Base-by-base conservation (phyloP, 2,329 filamentous ascomycete species). In the Lecanicillium sp. region DNA sequence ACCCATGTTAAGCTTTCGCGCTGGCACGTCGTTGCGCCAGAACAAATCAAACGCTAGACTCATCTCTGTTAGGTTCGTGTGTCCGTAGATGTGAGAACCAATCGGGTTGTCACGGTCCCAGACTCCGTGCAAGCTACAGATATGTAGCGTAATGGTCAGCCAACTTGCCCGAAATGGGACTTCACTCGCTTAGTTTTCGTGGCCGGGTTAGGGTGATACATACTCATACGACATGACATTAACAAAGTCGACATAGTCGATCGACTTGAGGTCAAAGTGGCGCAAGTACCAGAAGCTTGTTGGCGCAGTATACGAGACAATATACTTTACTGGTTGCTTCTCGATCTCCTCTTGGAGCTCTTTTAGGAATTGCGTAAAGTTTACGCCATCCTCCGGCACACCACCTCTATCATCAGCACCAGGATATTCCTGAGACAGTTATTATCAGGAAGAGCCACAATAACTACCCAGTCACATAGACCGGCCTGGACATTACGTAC, bases 1-100 rank as follows among this genome's bases (percentile, higher is more conserved):
- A 1, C 69, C 69, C 13, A 73, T 40, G 6, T 52, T 54, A 5
- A 75, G 46, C 39, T 70, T 66, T 0, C 37, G 20, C 0, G 71
- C 56, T 1, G 53, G 45, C 2, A 76, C 50, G 17, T 60, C 47
- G 20, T 58, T 62, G 3, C n/a, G n/a, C n/a, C n/a, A n/a, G n/a
- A 27, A 17, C 6, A 34, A 19, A 7, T 34, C 32, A 3, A 25
- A 4, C 3, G 17, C 32, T 4, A 34, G 32, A 14, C 15, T 7
- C 4, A 34, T 34, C 12, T 34, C 32, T 3, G 64, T 66, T 1
- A 70, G 38, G 41, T 71, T 68, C 1, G 67, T 67, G 42, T 71
- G 68, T 1, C 51, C 50, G 6, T 52, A 48, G 8, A 68, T 51
- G 14, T 51, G 43, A 2, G 45, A 19, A 1, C 61, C 61, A 17